phyloP scores from a whole-genome alignment of 2,329 filamentous ascomycete species.

The Magnaporthiopsis incrustans region DNA sequence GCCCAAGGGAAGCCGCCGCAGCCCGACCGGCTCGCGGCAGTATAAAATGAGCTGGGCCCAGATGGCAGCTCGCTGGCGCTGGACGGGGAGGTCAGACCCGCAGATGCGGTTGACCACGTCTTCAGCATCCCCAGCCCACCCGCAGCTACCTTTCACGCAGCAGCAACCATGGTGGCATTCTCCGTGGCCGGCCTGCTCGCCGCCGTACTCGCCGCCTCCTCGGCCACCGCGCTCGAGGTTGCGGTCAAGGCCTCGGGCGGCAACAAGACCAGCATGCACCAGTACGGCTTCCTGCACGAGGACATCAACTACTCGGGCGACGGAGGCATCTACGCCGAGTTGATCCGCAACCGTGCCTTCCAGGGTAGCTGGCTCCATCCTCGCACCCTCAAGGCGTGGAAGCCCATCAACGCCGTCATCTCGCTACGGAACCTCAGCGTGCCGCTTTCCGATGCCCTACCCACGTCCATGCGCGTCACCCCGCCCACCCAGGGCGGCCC shows the following conservation, averaged over 20 bases:
- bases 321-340: constrained; percentile 64
- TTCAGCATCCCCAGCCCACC: not conserved
- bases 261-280: constrained; percentile 28
- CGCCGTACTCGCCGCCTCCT: constrained; percentile 3
- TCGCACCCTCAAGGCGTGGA: constrained; percentile 37
- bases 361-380: constrained; percentile 41
- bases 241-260: constrained; percentile 19
- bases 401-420: constrained; percentile 34
- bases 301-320: constrained; percentile 63
- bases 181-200: constrained; percentile 3
- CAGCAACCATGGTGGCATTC: not conserved
- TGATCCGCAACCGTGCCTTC: constrained; percentile 64
- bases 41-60: not conserved
- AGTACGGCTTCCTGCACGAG: constrained; percentile 38
- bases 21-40: too few species aligned
- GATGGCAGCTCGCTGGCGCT: not conserved
- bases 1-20: too few species aligned
- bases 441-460: constrained; percentile 44
- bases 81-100: not conserved
- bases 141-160: not conserved
- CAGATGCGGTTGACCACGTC: not conserved
- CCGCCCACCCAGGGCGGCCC: constrained; percentile 11
- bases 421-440: constrained; percentile 36
- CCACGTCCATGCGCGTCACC: constrained; percentile 41
- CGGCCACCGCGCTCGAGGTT: constrained; percentile 11